Evolutionary conservation across 2,329 filamentous ascomycete genomes (phyloP), one percentile per base, ranked within the genome.

Genomic region (Fusarium keratoplasticum): DNA sequence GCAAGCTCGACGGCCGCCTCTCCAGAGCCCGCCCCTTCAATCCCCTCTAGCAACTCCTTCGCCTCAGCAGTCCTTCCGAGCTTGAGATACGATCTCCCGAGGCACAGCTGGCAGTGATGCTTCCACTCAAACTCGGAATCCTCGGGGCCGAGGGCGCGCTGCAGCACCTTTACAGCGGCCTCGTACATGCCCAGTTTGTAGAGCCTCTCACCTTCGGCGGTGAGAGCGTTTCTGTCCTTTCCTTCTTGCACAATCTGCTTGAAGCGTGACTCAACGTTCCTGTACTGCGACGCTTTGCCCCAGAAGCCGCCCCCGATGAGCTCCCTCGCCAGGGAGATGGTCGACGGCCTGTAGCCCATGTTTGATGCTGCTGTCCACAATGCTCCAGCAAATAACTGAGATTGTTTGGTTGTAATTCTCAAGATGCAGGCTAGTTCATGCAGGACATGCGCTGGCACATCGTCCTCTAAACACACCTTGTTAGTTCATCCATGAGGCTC

Each of bases 191-290:
- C 77, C 42, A 75, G 69, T 29, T 59, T 54, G 57, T 75, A 77
- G 14, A 81, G 77, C 29, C 74, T 29, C 61, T 80, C 77, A 18
- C 80, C 84, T 47, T 84, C 78, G 10, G 79, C 73, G 5, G 80
- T 79, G 25, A 84, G 74, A 35, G 82, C 84, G 52, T 85, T 76
- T 5, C 82, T 75, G 40, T 85, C 77, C n/a, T 72, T 77, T 29
- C 76, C 79, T 33, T 70, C 64, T 14, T 72, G 50, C 31, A 83
- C 75, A 11, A 85, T 70, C 29, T 77, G 59, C 69, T 72, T 76
- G 72, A 83, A 83, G 18, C 78, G 79, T 2, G 68, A 59, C 60
- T 82, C 80, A 4, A 76, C 59, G 6, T 63, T 64, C 8, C 27
- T 62, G 14, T 80, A 69, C n/a, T 67, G 65, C 6, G 70, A 50